Base-by-base conservation (phyloP, 768 basidiomycete genomes). In the Crassisporium funariophilum region DNA sequence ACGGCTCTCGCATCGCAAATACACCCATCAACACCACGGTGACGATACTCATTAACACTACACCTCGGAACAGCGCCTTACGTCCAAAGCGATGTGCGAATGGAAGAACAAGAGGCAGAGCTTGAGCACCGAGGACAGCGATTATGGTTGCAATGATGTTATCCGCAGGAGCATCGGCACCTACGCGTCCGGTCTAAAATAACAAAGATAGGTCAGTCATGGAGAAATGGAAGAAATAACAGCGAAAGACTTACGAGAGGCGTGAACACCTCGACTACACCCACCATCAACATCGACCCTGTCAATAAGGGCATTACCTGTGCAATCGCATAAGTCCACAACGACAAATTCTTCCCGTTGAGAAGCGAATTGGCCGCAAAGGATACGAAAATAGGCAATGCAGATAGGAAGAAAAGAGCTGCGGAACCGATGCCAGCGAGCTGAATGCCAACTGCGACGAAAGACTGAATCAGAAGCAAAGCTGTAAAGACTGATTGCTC, bases 131-230 rank as follows among this genome's bases (percentile, higher is more conserved):
- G 2, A 85, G 62, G 22, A 77, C 58, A 0, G 86, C 68, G 4
- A 90, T 79, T 23, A 95, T 79, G 3, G 83, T 81, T 0, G 91
- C 94, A 27, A 98, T 87, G 58, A 98, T 85, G 60, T 88, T 81
- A 52, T 98, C 95, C 1, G 85, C 84, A 0, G 95, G 95, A 0
- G 87, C 91, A 29, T 89, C 85, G 25, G 74, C 78, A 24, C 91
- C 91, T 39, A 88, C 80, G 6, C 92, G 81, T 16, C 94, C 94
- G 0, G 88, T 91, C 87, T 90, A 53, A 5, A 17, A 17, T 20
- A 11, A 11, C 36, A n/a, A 46, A 7, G 5, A 9, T 5, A 40
- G 36, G 3, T 20, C 29, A 50, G 49, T 57, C 37, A 37, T 37
- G 7, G 6, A 44, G 31, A 35, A 10, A 22, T 15, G 8, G 5